Evolutionary conservation across 345 rosid genomes (phyloP).

Genomic region (Theobroma cacao): DNA sequence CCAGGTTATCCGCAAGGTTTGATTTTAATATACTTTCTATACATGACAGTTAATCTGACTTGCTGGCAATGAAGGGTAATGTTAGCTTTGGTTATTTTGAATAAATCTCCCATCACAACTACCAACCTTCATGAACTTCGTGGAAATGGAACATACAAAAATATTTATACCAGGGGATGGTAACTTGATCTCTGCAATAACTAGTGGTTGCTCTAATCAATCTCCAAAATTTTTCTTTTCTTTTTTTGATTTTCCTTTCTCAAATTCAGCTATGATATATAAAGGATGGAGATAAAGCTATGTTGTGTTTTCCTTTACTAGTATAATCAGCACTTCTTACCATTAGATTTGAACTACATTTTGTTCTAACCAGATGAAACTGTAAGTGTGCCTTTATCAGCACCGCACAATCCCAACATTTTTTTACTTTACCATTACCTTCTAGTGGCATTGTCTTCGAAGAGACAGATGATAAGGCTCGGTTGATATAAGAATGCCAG

Average conservation of each 20-base stretch:
- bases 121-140: neutral
- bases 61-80: neutral
- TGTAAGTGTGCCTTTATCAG: neutral
- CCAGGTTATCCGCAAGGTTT: conserved; percentile 49
- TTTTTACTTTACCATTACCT: neutral
- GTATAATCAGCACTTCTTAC: neutral
- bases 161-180: neutral
- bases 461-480: neutral
- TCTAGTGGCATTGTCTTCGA: neutral
- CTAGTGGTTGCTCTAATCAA: neutral
- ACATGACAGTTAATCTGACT: neutral
- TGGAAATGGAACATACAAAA: neutral
- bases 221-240: neutral
- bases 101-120: neutral
- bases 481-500: neutral
- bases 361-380: neutral
- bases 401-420: neutral
- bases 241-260: neutral
- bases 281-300: neutral
- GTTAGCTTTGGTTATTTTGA: neutral
- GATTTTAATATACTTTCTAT: conserved; percentile 13
- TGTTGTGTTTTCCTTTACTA: neutral
- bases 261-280: neutral
- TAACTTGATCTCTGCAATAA: conserved; percentile 3
- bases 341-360: neutral